Conservation (phyloP, 805 yeast genomes). For the Saturnispora sanitii region DNA sequence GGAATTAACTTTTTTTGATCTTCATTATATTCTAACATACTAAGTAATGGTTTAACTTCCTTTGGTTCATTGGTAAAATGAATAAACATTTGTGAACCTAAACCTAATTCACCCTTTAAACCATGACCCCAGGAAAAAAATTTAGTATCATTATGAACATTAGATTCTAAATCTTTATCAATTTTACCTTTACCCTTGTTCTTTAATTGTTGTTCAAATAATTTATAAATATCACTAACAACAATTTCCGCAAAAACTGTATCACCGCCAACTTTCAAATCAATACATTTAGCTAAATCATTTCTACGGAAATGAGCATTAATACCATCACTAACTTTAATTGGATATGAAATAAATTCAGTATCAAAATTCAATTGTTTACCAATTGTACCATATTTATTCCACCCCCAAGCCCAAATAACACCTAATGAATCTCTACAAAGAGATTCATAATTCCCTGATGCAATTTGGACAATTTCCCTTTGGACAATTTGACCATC, state of each 20-base stretch:
- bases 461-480: constrained; percentile 47
- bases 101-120: constrained; percentile 76
- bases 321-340: constrained; percentile 35
- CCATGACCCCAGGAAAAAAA: constrained; percentile 76
- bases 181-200: constrained; percentile 10
- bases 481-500: constrained; percentile 28
- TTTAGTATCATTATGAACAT: constrained; percentile 2
- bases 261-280: constrained; percentile 62
- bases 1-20: constrained; percentile 29
- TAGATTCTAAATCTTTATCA: constrained; percentile 13
- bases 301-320: constrained; percentile 30
- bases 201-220: constrained; percentile 25
- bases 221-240: constrained; percentile 27
- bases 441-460: constrained; percentile 67
- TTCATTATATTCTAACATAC: constrained; percentile 49
- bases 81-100: constrained; percentile 44
- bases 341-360: constrained; percentile 65
- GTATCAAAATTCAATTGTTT: constrained; percentile 53
- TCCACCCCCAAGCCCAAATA: constrained; percentile 82
- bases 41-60: constrained; percentile 39
- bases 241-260: constrained; percentile 44
- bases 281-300: constrained; percentile 37
- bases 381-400: constrained; percentile 79
- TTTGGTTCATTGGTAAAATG: constrained; percentile 67
- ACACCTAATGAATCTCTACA: constrained; percentile 59